Conservation (phyloP, 306 rosid species). For the Casuarina cunninghamiana region DNA sequence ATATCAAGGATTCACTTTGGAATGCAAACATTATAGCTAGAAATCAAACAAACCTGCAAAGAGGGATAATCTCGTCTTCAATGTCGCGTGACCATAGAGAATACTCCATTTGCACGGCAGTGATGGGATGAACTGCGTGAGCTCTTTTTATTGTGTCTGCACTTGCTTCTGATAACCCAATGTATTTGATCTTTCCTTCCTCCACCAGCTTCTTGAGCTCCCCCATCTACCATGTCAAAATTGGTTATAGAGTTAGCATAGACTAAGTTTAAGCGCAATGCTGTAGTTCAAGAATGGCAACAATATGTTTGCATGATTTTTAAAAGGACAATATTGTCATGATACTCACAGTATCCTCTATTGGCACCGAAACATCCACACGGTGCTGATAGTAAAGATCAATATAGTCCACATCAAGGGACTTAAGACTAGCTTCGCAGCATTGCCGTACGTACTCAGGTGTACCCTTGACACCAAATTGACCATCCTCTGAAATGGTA, state of each 20-base stretch:
- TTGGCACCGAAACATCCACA: constrained; percentile 62
- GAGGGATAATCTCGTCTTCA: constrained; percentile 63
- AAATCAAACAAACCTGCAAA: constrained; percentile 48
- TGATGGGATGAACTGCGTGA: constrained; percentile 69
- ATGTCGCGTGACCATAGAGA: constrained; percentile 65
- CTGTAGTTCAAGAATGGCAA: not conserved
- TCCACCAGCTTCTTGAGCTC: constrained; percentile 64
- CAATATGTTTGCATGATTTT: not conserved
- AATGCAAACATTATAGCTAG: not conserved
- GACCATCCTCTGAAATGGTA: constrained; percentile 1
- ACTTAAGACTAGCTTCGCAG: constrained; percentile 68
- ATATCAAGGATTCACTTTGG: not conserved
- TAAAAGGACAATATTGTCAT: not conserved
- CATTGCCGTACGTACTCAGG: constrained; percentile 60
- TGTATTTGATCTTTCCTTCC: constrained; percentile 64
- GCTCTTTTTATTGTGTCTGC: constrained; percentile 66
- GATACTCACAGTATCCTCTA: constrained; percentile 65
- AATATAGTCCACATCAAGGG: constrained; percentile 48
- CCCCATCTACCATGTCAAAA: constrained; percentile 39
- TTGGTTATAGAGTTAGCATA: constrained; percentile 17
- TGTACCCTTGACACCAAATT: constrained; percentile 44
- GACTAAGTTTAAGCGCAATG: not conserved
- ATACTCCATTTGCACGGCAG: constrained; percentile 78
- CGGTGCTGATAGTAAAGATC: constrained; percentile 69
- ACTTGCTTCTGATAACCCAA: constrained; percentile 62